Evolutionary conservation across 306 rosid species (phyloP), one percentile per base, ranked within the genome.

Genomic region (Sesbania bispinosa): DNA sequence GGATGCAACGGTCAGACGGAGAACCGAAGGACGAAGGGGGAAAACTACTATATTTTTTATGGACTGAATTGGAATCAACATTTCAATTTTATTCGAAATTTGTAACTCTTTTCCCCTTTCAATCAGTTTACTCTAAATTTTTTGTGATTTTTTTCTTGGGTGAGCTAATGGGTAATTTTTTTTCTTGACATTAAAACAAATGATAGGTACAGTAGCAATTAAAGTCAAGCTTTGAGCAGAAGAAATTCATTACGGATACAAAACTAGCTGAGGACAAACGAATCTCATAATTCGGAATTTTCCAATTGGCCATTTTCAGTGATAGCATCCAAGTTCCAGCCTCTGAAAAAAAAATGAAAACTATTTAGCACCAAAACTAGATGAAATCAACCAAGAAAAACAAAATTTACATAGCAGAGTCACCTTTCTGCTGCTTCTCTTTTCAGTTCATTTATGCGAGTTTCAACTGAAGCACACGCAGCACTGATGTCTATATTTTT

Each of bases 401-500:
- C 47, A 21, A 64, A 55, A 30, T 10, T 16, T 41, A 19, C 24
- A 24, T n/a, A 18, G 46, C 7, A 42, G 4, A 10, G 13, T 82
- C 67, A 90, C 98, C 87, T 84, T 69, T 87, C 94, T 23, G 81
- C 82, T 14, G 94, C 97, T 73, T 87, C 96, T 35, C 53, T 77
- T 74, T 73, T 90, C 10, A 82, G 79, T 58, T 83, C 96, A 73
- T 80, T 81, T 35, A 87, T 78, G 47, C 62, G 87, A 55, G 58
- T 85, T 80, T 87, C 95, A 72, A 83, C 58, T 21, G 85, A 69
- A 80, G 77, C 85, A 84, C 96, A 90, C 15, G 87, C 94, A 62
- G 71, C 71, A 65, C 81, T 90, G 75, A 93, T 93, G 79, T 93
- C 96, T 52, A 88, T 76, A 83, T 90, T 93, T 69, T 93, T 93